Base-by-base conservation (phyloP, 306 rosid species). In the Malus orientalis region DNA sequence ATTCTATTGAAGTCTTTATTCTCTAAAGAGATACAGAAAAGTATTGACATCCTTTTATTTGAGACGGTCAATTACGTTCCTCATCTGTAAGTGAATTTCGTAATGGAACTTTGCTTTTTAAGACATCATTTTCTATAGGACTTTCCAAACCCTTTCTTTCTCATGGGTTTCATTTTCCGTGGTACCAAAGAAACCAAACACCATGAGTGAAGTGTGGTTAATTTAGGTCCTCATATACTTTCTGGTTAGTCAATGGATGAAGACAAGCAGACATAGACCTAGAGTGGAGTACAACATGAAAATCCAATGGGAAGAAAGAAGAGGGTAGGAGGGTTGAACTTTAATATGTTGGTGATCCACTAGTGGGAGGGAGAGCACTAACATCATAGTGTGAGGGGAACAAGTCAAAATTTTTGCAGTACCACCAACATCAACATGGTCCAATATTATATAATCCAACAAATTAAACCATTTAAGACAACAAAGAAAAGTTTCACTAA, bases 121-220 rank as follows among this genome's bases (percentile, higher is more conserved):
- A 63, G 44, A 7, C 14, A 63, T 63, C 23, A 63, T 63, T 16
- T 63, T 63, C 68, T 63, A 8, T 30, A 63, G 22, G 42, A 63
- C 10, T 38, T 38, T 38, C 10, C 42, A 38, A 38, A 38, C 14
- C 13, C 29, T 6, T 4, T 42, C 19, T 54, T 22, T 69, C 74
- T 79, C 23, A 44, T 12, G 74, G 77, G 77, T 59, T 75, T 81
- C 69, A 75, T 23, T 67, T 91, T 85, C 93, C 88, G 87, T 88
- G 90, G 89, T 88, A 92, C 96, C 85, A 79, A 69, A 81, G 90
- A 89, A 87, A 92, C 96, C 85, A 79, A 69, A 79, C 76, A 49
- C 81, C 87, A 84, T 86, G 30, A 67, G 67, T 62, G 70, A 75
- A 58, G 70, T 42, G 71, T 79, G 85, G 81, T 83, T 38, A 38